Evolutionary conservation across 306 rosid genomes (phyloP).

Genomic region (Fagus crenata): DNA sequence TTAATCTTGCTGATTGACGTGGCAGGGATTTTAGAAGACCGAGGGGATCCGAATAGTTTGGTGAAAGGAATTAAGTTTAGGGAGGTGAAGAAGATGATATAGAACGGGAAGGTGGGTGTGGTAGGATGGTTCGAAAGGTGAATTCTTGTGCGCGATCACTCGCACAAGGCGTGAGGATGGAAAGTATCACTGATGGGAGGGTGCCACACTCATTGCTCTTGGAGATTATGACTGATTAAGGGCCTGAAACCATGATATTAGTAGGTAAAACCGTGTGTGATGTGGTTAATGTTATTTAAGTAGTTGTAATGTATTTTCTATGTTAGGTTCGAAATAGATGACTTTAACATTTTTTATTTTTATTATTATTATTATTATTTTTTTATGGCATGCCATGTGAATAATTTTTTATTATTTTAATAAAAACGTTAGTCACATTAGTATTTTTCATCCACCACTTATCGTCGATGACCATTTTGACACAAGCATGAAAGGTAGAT

Average conservation of each 20-base stretch:
- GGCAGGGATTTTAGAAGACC: slow-evolving; percentile 71
- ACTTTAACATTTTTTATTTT: too few species aligned
- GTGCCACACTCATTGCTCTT: slow-evolving; percentile 74
- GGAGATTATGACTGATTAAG: slow-evolving; percentile 85
- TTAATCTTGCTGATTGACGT: slow-evolving; percentile 84
- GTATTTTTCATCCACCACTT: too few species aligned
- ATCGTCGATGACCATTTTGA: too few species aligned
- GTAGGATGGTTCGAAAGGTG: slow-evolving; percentile 93
- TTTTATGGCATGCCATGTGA: too few species aligned
- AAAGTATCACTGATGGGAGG: slow-evolving; percentile 82
- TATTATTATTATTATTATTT: too few species aligned
- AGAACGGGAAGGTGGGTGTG: slow-evolving; percentile 62
- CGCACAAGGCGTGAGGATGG: slow-evolving; percentile 80
- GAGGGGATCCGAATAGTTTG: slow-evolving; percentile 58
- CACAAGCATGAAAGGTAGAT: too few species aligned
- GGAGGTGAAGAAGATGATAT: slow-evolving; percentile 73
- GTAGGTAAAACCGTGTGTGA: slow-evolving; percentile 35
- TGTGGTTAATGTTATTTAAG: too few species aligned
- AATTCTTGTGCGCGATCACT: slow-evolving; percentile 72
- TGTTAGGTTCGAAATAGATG: too few species aligned
- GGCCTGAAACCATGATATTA: slow-evolving; percentile 83
- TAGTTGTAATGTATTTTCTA: too few species aligned
- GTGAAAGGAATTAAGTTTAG: slow-evolving; percentile 70
- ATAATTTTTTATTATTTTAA: too few species aligned
- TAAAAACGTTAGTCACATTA: too few species aligned